A percentile compares a stretch with the other conserved stretches of the same genome.
Conservation (phyloP, 2,329 filamentous ascomycete species). For the Epichloe sylvatica region DNA sequence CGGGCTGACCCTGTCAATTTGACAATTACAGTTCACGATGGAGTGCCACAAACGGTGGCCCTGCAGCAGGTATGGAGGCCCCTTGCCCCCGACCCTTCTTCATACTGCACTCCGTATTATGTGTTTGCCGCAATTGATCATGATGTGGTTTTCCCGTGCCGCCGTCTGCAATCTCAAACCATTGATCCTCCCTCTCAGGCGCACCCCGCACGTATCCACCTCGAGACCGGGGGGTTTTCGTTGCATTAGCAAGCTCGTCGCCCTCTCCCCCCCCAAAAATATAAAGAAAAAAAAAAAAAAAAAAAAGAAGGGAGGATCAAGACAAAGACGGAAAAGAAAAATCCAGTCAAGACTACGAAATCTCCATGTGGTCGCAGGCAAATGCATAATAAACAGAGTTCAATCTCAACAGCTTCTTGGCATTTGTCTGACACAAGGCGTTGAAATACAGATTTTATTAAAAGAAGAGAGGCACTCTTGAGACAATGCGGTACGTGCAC, state of each 20-base stretch:
- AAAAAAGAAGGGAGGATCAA: not conserved
- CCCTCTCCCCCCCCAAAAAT: no score
- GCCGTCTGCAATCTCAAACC: no score
- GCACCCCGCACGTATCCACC: no score
- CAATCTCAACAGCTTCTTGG: not conserved
- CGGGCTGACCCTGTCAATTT: not conserved
- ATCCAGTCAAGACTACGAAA: not conserved
- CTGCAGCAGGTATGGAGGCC: not conserved
- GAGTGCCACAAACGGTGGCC: not conserved
- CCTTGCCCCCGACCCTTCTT: not conserved
- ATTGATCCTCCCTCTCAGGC: no score
- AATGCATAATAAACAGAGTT: no score
- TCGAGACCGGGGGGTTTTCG: no score
- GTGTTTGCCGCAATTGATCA: not conserved
- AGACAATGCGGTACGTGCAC: constrained; percentile 2
- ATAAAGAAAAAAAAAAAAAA: no score
- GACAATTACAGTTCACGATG: not conserved
- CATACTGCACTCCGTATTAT: no score
- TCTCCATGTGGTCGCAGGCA: no score
- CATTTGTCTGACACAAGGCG: not conserved
- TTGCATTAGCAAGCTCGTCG: no score
- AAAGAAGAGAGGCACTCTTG: not conserved
- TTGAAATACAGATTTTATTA: not conserved
- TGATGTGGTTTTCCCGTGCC: not conserved
- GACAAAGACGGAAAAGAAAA: not conserved